phyloP scores from a whole-genome alignment of 768 basidiomycete species.

The Termitomyces eurrhizus region DNA sequence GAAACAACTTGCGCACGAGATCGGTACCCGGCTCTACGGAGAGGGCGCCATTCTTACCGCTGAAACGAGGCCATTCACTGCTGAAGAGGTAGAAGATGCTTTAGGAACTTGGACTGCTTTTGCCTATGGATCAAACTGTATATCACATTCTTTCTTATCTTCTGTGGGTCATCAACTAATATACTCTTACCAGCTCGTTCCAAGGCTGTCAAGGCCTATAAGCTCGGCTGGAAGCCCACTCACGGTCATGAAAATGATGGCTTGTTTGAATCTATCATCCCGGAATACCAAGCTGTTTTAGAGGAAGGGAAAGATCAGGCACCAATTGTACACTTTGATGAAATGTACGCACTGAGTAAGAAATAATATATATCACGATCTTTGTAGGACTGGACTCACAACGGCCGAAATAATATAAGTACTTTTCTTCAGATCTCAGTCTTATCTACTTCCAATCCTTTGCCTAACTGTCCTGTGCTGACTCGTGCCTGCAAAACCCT shows the following conservation, averaged over 20 bases:
- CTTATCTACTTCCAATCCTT: too few relatives aligned
- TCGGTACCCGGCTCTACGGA: constrained; percentile 12
- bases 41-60: constrained; percentile 11
- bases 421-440: too few relatives aligned
- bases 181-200: constrained; percentile 9
- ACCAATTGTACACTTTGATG: constrained; percentile 17
- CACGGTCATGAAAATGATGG: constrained; percentile 15
- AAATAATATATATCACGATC: neutral
- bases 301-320: constrained; percentile 15
- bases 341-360: constrained; percentile 16
- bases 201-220: constrained; percentile 11
- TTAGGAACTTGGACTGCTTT: constrained; percentile 13
- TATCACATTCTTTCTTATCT: neutral
- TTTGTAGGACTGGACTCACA: too few relatives aligned
- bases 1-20: constrained; percentile 15
- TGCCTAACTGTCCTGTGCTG: too few relatives aligned
- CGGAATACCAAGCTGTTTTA: constrained; percentile 11
- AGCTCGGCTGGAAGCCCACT: constrained; percentile 14
- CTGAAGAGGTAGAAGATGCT: constrained; percentile 9
- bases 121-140: constrained; percentile 16
- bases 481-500: too few relatives aligned
- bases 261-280: constrained; percentile 14
- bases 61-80: constrained; percentile 8
- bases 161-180: neutral
- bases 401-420: too few relatives aligned